These are phyloP conservation scores for Tetradesmus obliquus DNA, from an alignment of 139 green algal species.

Conservation along the genomic window DNA sequence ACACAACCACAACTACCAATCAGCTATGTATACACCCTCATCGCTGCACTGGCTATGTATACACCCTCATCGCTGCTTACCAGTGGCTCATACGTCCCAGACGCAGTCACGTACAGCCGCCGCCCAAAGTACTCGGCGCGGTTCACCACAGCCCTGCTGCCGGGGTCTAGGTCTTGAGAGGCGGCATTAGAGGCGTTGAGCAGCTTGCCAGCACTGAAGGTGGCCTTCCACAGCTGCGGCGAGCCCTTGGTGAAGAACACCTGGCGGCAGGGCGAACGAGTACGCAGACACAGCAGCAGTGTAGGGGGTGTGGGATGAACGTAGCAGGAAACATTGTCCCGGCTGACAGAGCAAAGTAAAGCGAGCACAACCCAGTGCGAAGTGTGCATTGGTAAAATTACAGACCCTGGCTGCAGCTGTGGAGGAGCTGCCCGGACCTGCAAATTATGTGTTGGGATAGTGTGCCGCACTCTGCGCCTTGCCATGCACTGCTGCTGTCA, in stretches of 20 bases:
- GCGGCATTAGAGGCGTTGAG: conserved; percentile 16
- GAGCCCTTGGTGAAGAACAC: conserved; percentile 31
- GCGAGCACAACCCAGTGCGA: no score
- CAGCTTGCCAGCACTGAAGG: conserved; percentile 23
- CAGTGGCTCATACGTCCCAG: conserved; percentile 36
- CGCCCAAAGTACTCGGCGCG: conserved; percentile 20
- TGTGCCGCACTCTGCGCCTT: background rate
- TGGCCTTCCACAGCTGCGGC: conserved; percentile 34
- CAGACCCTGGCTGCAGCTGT: no score
- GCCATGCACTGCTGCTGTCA: no score
- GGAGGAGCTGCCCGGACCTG: no score
- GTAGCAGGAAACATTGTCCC: no score
- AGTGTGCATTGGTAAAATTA: no score
- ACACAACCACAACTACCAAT: no score
- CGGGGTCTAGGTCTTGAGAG: conserved; percentile 38
- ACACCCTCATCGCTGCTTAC: background rate
- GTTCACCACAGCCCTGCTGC: conserved; percentile 37
- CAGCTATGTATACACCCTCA: no score
- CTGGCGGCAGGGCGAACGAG: background rate
- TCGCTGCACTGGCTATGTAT: no score
- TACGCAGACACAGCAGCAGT: background rate
- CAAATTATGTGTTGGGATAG: no score
- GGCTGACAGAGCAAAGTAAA: no score
- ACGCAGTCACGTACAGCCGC: conserved; percentile 35
- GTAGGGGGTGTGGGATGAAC: background rate